These are phyloP conservation scores for Epichloe baconii DNA, from an alignment of 2,329 filamentous ascomycete genomes.

Conservation along the genomic window DNA sequence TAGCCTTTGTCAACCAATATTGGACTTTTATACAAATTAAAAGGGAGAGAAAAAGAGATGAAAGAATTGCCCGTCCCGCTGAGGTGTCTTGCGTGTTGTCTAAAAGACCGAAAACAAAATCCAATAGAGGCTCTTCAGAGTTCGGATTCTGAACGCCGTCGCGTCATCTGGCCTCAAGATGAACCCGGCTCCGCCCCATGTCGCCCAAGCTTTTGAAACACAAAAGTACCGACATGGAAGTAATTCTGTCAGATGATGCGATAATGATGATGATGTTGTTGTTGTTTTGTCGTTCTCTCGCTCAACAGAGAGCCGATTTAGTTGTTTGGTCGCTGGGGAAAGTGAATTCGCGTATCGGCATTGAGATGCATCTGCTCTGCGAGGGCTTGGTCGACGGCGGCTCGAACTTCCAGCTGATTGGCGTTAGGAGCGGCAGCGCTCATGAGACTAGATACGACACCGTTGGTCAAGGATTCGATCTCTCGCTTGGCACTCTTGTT, in stretches of 20 bases:
- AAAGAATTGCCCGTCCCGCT: slow-evolving; percentile 1
- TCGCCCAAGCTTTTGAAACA: background rate
- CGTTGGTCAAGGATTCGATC: slow-evolving; percentile 10
- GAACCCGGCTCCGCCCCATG: background rate
- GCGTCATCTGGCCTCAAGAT: background rate
- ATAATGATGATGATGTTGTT: no score
- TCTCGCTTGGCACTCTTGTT: slow-evolving; percentile 17
- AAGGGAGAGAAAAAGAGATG: slow-evolving; percentile 4
- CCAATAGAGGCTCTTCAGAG: background rate
- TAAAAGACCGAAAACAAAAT: background rate
- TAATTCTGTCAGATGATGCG: background rate
- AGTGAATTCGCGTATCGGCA: slow-evolving; percentile 11
- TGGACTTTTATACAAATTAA: slow-evolving; percentile 8
- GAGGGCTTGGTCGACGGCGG: slow-evolving; percentile 4
- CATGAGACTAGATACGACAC: background rate
- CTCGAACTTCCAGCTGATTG: background rate
- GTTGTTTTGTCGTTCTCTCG: background rate
- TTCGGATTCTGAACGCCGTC: background rate
- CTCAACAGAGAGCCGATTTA: background rate
- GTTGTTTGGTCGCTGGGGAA: slow-evolving; percentile 12
- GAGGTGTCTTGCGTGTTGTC: slow-evolving; percentile 1
- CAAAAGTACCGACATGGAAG: background rate
- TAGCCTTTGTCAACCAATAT: slow-evolving; percentile 4
- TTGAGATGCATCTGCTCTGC: slow-evolving; percentile 8
- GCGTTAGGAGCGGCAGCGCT: background rate